Conservation (phyloP, 2,329 filamentous ascomycete genomes). For the Nemania abortiva region DNA sequence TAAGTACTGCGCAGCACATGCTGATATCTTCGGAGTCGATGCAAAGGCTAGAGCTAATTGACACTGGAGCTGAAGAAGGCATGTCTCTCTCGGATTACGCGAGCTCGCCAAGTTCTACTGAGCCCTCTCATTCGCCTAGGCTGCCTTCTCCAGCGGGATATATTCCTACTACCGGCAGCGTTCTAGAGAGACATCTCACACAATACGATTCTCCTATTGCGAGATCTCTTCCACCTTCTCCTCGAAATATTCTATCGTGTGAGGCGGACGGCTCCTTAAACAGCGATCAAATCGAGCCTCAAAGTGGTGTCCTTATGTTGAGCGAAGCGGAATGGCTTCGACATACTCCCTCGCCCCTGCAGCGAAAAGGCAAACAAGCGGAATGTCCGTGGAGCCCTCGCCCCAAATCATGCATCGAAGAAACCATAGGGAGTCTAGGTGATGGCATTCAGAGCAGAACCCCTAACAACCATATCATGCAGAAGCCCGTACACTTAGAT, state of each 20-base stretch:
- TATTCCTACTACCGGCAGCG: slow-evolving; percentile 50
- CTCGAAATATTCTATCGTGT: slow-evolving; percentile 32
- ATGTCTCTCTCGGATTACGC: slow-evolving; percentile 50
- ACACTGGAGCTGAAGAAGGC: slow-evolving; percentile 37
- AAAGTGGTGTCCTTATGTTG: slow-evolving; percentile 40
- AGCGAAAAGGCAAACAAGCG: slow-evolving; percentile 28
- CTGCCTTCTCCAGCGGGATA: slow-evolving; percentile 49
- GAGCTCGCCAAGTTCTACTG: slow-evolving; percentile 45
- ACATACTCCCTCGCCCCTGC: slow-evolving; percentile 48
- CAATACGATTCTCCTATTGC: slow-evolving; percentile 45
- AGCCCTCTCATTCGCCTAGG: slow-evolving; percentile 42
- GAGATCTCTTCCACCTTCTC: slow-evolving; percentile 37
- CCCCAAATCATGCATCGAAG: slow-evolving; percentile 26
- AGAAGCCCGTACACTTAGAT: slow-evolving; percentile 1
- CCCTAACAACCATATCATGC: background rate
- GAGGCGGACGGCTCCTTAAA: slow-evolving; percentile 28
- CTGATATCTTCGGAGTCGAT: slow-evolving; percentile 48
- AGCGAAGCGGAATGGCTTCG: slow-evolving; percentile 51
- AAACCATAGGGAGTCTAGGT: background rate
- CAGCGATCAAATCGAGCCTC: slow-evolving; percentile 18
- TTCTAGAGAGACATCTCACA: slow-evolving; percentile 48
- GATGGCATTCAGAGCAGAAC: background rate
- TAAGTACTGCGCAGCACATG: slow-evolving; percentile 48
- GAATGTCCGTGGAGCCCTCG: slow-evolving; percentile 44
- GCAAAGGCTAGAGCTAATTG: slow-evolving; percentile 44